Evolutionary conservation across 345 rosid genomes (phyloP).

Genomic region (Gossypium raimondii): DNA sequence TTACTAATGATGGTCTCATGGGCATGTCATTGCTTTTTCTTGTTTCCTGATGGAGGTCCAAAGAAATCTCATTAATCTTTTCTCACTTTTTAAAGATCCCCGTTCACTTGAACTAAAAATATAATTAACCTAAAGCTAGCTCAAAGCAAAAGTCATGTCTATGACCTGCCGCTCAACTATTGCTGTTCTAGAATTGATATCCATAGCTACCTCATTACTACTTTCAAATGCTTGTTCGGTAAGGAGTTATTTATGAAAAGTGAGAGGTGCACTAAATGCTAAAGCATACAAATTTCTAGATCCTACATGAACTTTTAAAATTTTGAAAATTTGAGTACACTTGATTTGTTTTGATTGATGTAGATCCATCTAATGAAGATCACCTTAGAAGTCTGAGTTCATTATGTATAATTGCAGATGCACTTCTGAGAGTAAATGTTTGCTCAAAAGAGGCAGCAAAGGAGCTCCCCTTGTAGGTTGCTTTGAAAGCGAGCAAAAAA

Average conservation of each 20-base stretch:
- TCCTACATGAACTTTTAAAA: background rate
- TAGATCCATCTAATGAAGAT: constrained; percentile 16
- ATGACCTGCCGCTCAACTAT: background rate
- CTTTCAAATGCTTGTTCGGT: background rate
- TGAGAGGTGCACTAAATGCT: background rate
- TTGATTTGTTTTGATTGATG: constrained; percentile 1
- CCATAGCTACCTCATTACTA: background rate
- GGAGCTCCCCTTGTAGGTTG: constrained; percentile 51
- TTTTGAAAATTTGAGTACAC: background rate
- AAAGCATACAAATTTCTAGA: background rate
- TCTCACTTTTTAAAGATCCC: background rate
- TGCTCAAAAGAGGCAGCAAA: constrained; percentile 56
- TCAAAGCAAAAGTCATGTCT: background rate
- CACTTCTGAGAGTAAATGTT: constrained; percentile 44
- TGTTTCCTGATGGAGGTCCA: background rate
- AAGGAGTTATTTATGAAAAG: background rate
- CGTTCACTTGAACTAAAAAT: background rate
- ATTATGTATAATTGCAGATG: constrained; percentile 42
- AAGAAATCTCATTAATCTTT: background rate
- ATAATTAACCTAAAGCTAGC: background rate
- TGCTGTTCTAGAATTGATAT: background rate
- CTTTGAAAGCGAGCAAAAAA: constrained; percentile 66
- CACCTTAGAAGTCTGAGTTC: background rate
- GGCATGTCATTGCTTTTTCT: background rate
- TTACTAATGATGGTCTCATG: background rate